A percentile compares a stretch with the other conserved stretches of the same genome.
phyloP scores from a whole-genome alignment of 371 early-diverging fungal species.

The Mucor plumbeus region DNA sequence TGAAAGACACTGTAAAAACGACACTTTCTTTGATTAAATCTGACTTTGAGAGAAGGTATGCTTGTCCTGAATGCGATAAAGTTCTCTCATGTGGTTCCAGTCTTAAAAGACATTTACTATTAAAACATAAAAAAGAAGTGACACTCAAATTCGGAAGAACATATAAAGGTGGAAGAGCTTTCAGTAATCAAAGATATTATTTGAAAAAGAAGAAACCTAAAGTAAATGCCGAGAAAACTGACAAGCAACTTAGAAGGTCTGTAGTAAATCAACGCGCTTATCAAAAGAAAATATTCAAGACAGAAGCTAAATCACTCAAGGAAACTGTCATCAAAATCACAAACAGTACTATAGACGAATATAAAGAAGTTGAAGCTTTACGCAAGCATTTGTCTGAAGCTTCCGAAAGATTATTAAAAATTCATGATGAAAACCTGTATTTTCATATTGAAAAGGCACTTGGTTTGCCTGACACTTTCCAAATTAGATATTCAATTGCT shows the following conservation, averaged over 20 bases:
- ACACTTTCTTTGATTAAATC: not conserved
- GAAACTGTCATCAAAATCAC: not conserved
- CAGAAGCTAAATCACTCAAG: not conserved
- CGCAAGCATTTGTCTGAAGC: not conserved
- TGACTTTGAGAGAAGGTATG: not conserved
- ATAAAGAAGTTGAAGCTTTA: not conserved
- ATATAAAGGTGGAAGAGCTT: not conserved
- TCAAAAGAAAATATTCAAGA: not conserved
- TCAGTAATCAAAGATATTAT: not conserved
- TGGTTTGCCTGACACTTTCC: not conserved
- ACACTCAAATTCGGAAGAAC: not conserved
- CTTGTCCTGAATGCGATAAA: not conserved
- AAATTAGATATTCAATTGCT: not conserved
- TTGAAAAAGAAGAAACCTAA: not conserved
- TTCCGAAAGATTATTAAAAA: not conserved
- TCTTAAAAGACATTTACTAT: not conserved
- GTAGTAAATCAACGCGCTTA: not conserved
- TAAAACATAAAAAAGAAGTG: not conserved
- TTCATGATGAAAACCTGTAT: not conserved
- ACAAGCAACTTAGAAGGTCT: not conserved
- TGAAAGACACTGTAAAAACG: not conserved
- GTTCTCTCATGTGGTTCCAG: not conserved
- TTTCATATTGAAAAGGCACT: not conserved
- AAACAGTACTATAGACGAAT: not conserved
- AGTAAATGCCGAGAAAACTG: not conserved